Evolutionary conservation across 352 stramenopile species (phyloP), one percentile per base, ranked within the genome.

Genomic region (Globisporangium spinosum): DNA sequence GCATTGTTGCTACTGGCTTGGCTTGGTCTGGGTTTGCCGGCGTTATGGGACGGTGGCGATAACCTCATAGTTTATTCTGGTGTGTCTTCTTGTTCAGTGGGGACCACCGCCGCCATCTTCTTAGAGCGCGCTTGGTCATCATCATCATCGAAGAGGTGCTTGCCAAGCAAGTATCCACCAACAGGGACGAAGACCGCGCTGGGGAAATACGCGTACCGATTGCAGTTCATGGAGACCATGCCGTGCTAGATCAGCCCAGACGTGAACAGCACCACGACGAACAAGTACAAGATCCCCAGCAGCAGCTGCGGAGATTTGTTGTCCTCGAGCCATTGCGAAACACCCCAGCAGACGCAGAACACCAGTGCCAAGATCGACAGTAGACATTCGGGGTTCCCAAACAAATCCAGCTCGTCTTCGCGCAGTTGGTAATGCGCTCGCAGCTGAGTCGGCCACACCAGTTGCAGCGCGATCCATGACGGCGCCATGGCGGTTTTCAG

Each of bases 391-490:
- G 76, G 29, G 32, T 75, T 82, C 9, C 51, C 38, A 49, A 49
- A 10, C 17, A 75, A 66, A 32, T 65, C 34, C 12, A 90, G 55
- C 10, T 82, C 71, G 40, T 65, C 65, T 4, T 83, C 72, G 6
- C 64, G 68, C 23, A 90, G 54, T 58, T 78, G 68, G 58, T 91
- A 93, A 59, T 93, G 85, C 9, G 72, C 72, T 10, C 82, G 78
- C 25, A 93, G 67, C 12, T 70, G 60, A 12, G 67, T 35, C 2
- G 85, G 85, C 76, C 78, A 89, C 2, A 90, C 0, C 1, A 85
- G 53, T 17, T 77, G 71, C 3, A 62, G 64, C 12, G 83, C 17
- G 12, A 77, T 70, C 72, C 75, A 90, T 32, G 57, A 61, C 2
- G 82, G 77, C 29, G 68, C 38, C 38, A 45, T 45, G 4, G 12